These are phyloP conservation scores for Postia placenta DNA, from an alignment of 768 basidiomycete genomes.

Conservation along the genomic window DNA sequence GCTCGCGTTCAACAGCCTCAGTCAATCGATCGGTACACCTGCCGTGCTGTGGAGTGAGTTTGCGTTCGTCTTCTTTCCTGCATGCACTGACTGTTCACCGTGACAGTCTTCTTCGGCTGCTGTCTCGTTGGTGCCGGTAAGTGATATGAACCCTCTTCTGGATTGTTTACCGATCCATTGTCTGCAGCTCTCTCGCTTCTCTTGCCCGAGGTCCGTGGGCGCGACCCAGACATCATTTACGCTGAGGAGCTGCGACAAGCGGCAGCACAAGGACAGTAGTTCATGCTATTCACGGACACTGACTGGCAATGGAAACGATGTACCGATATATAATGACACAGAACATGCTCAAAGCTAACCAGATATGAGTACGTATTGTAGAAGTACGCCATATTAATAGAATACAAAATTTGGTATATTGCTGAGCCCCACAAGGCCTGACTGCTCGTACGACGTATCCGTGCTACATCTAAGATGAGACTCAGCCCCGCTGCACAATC, in stretches of 20 bases:
- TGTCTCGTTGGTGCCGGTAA: slow-evolving; percentile 49
- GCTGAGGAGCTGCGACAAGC: slow-evolving; percentile 29
- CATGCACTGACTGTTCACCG: slow-evolving; percentile 1
- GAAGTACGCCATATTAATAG: no score
- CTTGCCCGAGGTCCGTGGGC: slow-evolving; percentile 45
- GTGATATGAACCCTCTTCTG: slow-evolving; percentile 3
- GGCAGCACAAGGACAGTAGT: no score
- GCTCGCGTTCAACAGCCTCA: slow-evolving; percentile 64
- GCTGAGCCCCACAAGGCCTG: no score
- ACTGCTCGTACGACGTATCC: no score
- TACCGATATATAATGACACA: no score
- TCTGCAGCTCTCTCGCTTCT: slow-evolving; percentile 34
- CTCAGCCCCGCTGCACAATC: slow-evolving; percentile 30
- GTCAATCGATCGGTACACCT: slow-evolving; percentile 55
- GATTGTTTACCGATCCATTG: not conserved
- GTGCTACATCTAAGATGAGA: no score
- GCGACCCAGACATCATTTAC: slow-evolving; percentile 43
- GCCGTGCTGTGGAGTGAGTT: slow-evolving; percentile 68
- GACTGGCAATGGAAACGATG: no score
- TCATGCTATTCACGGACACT: no score
- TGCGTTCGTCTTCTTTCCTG: slow-evolving; percentile 4
- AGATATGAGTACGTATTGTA: no score
- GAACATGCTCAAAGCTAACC: no score
- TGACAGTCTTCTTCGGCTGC: slow-evolving; percentile 60
- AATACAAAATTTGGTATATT: no score